Base-by-base conservation (phyloP, 768 basidiomycete genomes). In the Sarcodon aspratus region DNA sequence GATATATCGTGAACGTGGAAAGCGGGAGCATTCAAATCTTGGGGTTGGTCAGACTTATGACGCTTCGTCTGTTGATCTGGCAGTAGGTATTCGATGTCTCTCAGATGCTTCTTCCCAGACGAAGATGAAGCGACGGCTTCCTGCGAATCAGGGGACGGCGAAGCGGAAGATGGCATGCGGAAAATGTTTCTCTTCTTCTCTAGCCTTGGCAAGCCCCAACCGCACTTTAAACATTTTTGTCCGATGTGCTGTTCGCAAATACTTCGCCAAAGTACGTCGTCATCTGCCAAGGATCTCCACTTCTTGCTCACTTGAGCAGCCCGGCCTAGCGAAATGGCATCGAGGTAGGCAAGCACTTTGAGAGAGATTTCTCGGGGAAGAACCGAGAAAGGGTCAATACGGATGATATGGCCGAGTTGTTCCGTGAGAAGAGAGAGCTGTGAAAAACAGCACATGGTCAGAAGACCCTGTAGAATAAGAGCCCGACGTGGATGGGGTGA, bases 191-290 rank as follows among this genome's bases (percentile, higher is more conserved):
- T 42, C 40, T 42, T 42, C 40, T 42, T 82, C 63, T 95, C 89
- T 17, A 99, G 72, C 34, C 96, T 72, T 12, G 96, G 96, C 42
- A 99, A 70, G 13, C 93, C 94, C 94, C 95, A 97, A 2, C 96
- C 96, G 57, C 96, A 98, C 64, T 95, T 96, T 57, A 76, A 79
- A 58, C 96, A 99, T 59, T 92, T 95, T 59, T 92, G 83, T 15
- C 95, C 95, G 48, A 99, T 98, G 53, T 99, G 96, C 62, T 99
- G 96, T 61, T 95, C 91, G 63, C 96, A 98, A 62, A 99, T 98
- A 17, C 82, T 82, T 36, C 85, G 76, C 96, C 96, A 99, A 45
- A 99, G 77, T 43, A 92, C 71, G 58, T 99, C 89, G 62, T 98
- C 95, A 66, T 98, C 95, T 0, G 95, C 95, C 7, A 97, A 78